Evolutionary conservation across 805 yeast species (phyloP).

Genomic region (Metschnikowia lachancei): DNA sequence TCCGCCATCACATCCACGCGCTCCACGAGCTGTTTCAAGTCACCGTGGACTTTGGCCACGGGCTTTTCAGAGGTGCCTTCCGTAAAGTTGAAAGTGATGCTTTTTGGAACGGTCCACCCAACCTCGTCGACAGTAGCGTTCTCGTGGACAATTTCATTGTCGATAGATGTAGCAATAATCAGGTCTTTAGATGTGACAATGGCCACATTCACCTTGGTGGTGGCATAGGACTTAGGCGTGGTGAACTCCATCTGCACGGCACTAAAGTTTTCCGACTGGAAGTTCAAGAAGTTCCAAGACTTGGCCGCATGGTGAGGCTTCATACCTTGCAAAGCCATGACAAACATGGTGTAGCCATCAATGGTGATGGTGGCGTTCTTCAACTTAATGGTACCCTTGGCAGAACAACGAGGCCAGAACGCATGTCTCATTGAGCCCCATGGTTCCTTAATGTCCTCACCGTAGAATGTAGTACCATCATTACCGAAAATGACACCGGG

Average conservation of each 20-base stretch:
- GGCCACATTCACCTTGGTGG: slow-evolving; percentile 76
- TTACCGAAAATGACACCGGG: slow-evolving; percentile 88
- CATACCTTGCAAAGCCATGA: slow-evolving; percentile 98
- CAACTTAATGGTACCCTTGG: slow-evolving; percentile 60
- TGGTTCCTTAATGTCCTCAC: slow-evolving; percentile 77
- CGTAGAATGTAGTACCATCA: slow-evolving; percentile 83
- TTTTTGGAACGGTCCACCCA: slow-evolving; percentile 87
- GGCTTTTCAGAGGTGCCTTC: slow-evolving; percentile 41
- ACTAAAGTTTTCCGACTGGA: slow-evolving; percentile 70
- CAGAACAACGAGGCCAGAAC: slow-evolving; percentile 91
- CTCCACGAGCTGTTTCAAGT: slow-evolving; percentile 63
- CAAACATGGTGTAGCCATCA: slow-evolving; percentile 69
- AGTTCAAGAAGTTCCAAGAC: slow-evolving; percentile 90
- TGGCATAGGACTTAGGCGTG: slow-evolving; percentile 87
- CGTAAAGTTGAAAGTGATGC: slow-evolving; percentile 54
- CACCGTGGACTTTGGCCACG: slow-evolving; percentile 56
- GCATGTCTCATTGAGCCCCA: slow-evolving; percentile 98
- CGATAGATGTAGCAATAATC: slow-evolving; percentile 59
- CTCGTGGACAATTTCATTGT: slow-evolving; percentile 62
- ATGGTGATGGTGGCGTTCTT: slow-evolving; percentile 36
- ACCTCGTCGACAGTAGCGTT: slow-evolving; percentile 59
- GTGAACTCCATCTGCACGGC: slow-evolving; percentile 93
- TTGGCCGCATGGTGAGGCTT: slow-evolving; percentile 99
- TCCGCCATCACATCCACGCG: slow-evolving; percentile 98
- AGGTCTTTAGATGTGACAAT: slow-evolving; percentile 64